Evolutionary conservation across 345 rosid genomes (phyloP).

Genomic region (Gossypium turneri): DNA sequence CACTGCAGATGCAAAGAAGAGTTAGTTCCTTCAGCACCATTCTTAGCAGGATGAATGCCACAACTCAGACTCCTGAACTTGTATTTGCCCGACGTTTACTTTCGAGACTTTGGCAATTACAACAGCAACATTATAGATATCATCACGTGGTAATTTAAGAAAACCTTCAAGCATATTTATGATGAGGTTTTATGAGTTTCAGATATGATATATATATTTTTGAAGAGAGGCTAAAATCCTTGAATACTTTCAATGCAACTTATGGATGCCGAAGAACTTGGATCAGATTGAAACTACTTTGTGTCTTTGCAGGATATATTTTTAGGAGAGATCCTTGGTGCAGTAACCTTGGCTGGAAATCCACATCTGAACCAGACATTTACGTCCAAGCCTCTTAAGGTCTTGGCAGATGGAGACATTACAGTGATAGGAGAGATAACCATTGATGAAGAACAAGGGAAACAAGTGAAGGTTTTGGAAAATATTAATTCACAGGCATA

Average conservation of each 20-base stretch:
- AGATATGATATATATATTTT: background rate
- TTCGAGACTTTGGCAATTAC: constrained; percentile 43
- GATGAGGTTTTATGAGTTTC: background rate
- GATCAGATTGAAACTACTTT: background rate
- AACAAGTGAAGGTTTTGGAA: constrained; percentile 20
- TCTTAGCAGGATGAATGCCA: constrained; percentile 24
- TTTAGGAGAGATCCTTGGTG: constrained; percentile 83
- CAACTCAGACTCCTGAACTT: constrained; percentile 51
- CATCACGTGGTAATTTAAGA: constrained; percentile 48
- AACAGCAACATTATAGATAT: constrained; percentile 48
- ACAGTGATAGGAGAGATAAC: constrained; percentile 13
- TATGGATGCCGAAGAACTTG: background rate
- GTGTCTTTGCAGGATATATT: constrained; percentile 55
- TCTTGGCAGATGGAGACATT: constrained; percentile 21
- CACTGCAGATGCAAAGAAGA: constrained; percentile 53
- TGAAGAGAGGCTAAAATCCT: background rate
- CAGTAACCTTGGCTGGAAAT: constrained; percentile 28
- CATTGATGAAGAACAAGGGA: constrained; percentile 24
- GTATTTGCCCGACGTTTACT: constrained; percentile 45
- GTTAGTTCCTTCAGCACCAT: constrained; percentile 42
- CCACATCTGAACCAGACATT: constrained; percentile 11
- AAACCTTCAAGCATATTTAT: background rate
- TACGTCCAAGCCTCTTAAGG: constrained; percentile 10
- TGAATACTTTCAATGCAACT: background rate
- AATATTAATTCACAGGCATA: constrained; percentile 17